These are phyloP conservation scores for Ustilago vetiveriae DNA, from an alignment of 1,284 basidiomycete species.

Conservation along the genomic window DNA sequence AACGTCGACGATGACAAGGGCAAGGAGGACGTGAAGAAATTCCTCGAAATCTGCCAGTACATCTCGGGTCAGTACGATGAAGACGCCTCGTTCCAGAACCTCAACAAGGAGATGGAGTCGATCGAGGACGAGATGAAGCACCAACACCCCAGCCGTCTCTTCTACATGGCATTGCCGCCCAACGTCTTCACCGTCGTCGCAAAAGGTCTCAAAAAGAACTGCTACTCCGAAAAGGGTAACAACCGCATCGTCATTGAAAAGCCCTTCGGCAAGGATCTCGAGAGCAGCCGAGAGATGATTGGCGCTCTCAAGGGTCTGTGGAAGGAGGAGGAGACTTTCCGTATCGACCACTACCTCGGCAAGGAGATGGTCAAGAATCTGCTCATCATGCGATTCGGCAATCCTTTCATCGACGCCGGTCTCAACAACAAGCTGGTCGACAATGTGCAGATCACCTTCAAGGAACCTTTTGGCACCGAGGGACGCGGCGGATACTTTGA, in stretches of 20 bases:
- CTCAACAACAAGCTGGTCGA: conserved; percentile 67
- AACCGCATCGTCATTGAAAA: conserved; percentile 67
- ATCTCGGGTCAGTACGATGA: conserved; percentile 65
- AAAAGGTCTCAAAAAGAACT: conserved; percentile 61
- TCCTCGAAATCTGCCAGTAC: conserved; percentile 62
- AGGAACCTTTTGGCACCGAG: conserved; percentile 68
- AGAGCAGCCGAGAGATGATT: conserved; percentile 64
- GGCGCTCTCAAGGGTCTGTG: conserved; percentile 64
- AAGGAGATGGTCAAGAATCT: conserved; percentile 68
- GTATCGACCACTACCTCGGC: conserved; percentile 67
- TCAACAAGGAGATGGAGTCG: conserved; percentile 58
- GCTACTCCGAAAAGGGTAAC: conserved; percentile 58
- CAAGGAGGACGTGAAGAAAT: conserved; percentile 50
- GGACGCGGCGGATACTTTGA: conserved; percentile 69
- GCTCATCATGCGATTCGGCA: conserved; percentile 63
- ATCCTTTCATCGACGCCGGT: conserved; percentile 63
- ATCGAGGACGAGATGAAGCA: conserved; percentile 48
- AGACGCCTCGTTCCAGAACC: conserved; percentile 59
- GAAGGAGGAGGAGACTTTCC: conserved; percentile 67
- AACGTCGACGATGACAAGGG: conserved; percentile 51
- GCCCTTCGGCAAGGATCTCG: conserved; percentile 66
- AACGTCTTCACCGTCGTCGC: conserved; percentile 66
- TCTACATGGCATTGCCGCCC: conserved; percentile 66
- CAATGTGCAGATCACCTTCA: conserved; percentile 68
- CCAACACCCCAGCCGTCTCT: conserved; percentile 56